These are phyloP conservation scores for Xerophyta viscosa DNA, from an alignment of 106 monocot species.

Conservation along the genomic window DNA sequence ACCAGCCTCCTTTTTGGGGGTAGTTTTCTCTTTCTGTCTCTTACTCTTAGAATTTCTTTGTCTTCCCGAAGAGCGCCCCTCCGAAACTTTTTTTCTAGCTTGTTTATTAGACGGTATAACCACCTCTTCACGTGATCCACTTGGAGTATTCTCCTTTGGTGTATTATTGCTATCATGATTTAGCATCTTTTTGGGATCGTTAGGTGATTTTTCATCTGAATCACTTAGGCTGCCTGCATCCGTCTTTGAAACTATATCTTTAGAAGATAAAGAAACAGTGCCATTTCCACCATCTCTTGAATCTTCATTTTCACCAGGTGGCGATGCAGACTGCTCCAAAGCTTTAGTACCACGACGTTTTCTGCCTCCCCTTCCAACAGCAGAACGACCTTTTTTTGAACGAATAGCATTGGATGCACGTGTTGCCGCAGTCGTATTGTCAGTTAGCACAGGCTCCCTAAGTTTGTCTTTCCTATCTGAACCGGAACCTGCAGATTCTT, in stretches of 20 bases:
- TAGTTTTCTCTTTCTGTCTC: conserved; percentile 3
- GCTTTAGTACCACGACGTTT: background rate
- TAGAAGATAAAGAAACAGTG: conserved; percentile 9
- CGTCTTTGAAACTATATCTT: conserved; percentile 18
- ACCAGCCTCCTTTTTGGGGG: conserved; percentile 7
- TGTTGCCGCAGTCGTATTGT: conserved; percentile 2
- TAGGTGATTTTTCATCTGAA: conserved; percentile 32
- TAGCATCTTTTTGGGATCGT: conserved; percentile 18
- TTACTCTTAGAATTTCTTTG: conserved; percentile 9
- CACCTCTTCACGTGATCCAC: conserved; percentile 13
- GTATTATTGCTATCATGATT: conserved; percentile 8
- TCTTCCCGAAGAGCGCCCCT: conserved; percentile 13
- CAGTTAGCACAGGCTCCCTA: background rate
- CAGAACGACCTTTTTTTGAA: conserved; percentile 21
- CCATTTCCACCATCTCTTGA: background rate
- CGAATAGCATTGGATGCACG: conserved; percentile 2
- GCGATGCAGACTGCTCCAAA: background rate
- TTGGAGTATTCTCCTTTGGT: background rate
- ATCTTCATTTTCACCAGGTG: conserved; percentile 4
- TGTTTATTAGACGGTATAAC: conserved; percentile 8
- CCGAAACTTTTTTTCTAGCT: conserved; percentile 5
- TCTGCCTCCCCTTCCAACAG: conserved; percentile 15
- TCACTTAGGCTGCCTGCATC: conserved; percentile 19
- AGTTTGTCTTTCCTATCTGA: conserved; percentile 7
- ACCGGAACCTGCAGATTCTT: conserved; percentile 6